These are phyloP conservation scores for Rhizoclosmatium globosum DNA, from an alignment of 192 early-diverging fungal genomes.

Conservation along the genomic window DNA sequence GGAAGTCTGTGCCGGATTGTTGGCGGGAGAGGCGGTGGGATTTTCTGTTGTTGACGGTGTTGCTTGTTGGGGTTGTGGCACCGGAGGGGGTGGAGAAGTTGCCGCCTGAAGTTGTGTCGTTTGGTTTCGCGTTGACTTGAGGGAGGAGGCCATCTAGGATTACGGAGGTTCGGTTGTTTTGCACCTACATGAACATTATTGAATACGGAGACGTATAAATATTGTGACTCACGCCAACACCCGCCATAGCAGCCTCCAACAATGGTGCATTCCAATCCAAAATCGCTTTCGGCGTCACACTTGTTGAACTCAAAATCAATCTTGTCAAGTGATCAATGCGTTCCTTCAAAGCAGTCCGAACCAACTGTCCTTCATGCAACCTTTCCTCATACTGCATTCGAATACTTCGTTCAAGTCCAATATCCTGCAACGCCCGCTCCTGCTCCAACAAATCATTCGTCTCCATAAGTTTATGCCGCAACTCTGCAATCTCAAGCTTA, in stretches of 20 bases:
- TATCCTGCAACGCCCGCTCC: constrained; percentile 49
- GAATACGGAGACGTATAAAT: neutral
- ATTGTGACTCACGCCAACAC: neutral
- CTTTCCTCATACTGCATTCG: constrained; percentile 57
- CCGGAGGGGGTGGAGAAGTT: constrained; percentile 1
- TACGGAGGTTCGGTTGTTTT: constrained; percentile 42
- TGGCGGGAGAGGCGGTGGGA: constrained; percentile 31
- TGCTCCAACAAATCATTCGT: constrained; percentile 63
- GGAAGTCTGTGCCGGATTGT: constrained; percentile 46
- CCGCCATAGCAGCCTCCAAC: neutral
- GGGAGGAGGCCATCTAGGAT: constrained; percentile 56
- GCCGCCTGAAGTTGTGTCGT: neutral
- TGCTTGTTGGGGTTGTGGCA: neutral
- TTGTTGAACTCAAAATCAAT: constrained; percentile 79
- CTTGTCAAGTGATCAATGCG: constrained; percentile 87
- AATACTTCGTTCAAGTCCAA: constrained; percentile 2
- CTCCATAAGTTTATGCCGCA: constrained; percentile 67
- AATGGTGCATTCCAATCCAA: constrained; percentile 59
- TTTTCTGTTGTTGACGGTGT: neutral
- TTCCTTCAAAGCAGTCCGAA: constrained; percentile 80
- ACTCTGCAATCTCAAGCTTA: constrained; percentile 78
- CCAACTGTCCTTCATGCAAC: constrained; percentile 51
- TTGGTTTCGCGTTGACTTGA: neutral
- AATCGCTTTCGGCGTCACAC: constrained; percentile 59
- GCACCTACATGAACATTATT: neutral